phyloP scores from a whole-genome alignment of 345 rosid species.

The Bretschneidera sinensis region DNA sequence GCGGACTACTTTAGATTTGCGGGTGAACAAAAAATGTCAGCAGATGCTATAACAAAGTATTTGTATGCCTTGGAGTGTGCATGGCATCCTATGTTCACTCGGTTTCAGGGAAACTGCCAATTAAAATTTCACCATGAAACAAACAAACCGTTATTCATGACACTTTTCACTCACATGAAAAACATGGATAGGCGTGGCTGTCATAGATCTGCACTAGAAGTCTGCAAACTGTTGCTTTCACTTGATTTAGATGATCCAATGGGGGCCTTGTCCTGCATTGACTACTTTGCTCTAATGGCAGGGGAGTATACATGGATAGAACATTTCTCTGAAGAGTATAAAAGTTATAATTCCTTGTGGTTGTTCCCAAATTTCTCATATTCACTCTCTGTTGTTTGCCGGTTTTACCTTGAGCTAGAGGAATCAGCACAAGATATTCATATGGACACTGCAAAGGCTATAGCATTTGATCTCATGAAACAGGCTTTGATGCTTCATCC shows the following conservation, averaged over 20 bases:
- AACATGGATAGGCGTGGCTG: too few species aligned
- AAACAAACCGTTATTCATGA: conserved; percentile 78
- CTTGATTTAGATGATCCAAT: too few species aligned
- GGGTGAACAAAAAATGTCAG: too few species aligned
- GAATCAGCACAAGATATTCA: conserved; percentile 32
- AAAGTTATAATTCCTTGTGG: conserved; percentile 73
- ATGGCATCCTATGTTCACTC: too few species aligned
- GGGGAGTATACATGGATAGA: conserved; percentile 84
- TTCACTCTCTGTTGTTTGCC: conserved; percentile 77
- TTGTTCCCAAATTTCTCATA: conserved; percentile 79
- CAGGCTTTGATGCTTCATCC: conserved; percentile 94
- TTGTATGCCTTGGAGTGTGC: too few species aligned
- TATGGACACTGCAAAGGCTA: conserved; percentile 33
- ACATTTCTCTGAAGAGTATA: conserved; percentile 61
- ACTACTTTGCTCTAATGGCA: conserved; percentile 77
- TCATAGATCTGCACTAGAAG: too few species aligned
- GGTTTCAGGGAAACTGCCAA: conserved; percentile 65
- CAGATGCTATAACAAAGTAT: too few species aligned
- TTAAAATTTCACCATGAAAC: conserved; percentile 65
- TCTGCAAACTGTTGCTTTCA: too few species aligned
- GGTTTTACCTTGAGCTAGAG: conserved; percentile 57
- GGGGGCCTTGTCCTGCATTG: too few species aligned
- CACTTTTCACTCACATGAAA: too few species aligned
- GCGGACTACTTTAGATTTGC: too few species aligned
- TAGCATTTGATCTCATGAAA: conserved; percentile 66